Evolutionary conservation across 192 early-diverging fungal species (phyloP).

Genomic region (Paraglomus occultum): DNA sequence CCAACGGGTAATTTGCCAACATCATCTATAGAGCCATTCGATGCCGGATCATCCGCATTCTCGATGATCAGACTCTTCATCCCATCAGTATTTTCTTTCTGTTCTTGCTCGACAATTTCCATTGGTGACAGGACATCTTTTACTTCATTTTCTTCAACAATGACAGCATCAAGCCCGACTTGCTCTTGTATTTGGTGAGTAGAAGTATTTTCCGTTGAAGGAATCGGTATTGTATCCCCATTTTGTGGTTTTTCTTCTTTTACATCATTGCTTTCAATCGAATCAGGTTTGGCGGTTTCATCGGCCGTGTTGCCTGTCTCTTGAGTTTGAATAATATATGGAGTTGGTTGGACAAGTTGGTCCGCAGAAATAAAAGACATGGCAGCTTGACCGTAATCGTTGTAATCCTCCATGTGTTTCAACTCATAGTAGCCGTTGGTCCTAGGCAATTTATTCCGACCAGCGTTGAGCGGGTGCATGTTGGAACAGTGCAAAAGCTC

Average conservation of each 20-base stretch:
- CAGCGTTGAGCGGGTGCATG: slow-evolving; percentile 72
- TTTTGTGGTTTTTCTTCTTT: background rate
- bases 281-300: background rate
- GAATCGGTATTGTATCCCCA: too few relatives aligned
- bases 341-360: background rate
- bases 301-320: slow-evolving; percentile 8
- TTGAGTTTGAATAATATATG: slow-evolving; percentile 17
- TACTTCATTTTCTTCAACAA: too few relatives aligned
- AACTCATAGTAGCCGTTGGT: slow-evolving; percentile 38
- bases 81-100: slow-evolving; percentile 1
- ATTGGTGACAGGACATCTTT: background rate
- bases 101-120: slow-evolving; percentile 22
- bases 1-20: slow-evolving; percentile 55
- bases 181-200: too few relatives aligned
- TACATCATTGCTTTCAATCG: background rate
- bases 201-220: too few relatives aligned
- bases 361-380: background rate
- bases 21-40: slow-evolving; percentile 15
- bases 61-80: background rate
- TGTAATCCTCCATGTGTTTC: slow-evolving; percentile 21
- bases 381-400: slow-evolving; percentile 11
- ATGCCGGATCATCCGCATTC: slow-evolving; percentile 24
- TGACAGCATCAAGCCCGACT: too few relatives aligned
- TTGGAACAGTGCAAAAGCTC: slow-evolving; percentile 93
- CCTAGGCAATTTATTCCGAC: slow-evolving; percentile 33